Evolutionary conservation across 2,329 filamentous ascomycete genomes (phyloP).

Genomic region (Penicillium sp.): DNA sequence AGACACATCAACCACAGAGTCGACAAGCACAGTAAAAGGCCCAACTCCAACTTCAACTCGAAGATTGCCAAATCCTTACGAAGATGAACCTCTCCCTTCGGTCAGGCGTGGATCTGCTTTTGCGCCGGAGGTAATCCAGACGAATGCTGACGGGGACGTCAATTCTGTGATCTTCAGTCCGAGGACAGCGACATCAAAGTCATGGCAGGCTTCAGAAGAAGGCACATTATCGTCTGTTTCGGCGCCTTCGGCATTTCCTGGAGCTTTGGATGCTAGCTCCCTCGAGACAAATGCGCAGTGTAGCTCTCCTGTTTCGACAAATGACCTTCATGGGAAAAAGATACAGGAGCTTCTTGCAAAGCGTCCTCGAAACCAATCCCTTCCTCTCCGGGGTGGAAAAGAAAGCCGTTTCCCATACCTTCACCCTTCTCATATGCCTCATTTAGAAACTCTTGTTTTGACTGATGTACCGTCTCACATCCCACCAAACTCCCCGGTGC

Average conservation of each 20-base stretch:
- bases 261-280: not conserved
- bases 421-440: conserved; percentile 54
- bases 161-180: not conserved
- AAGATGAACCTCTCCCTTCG: conserved; percentile 32
- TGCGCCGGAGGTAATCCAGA: conserved; percentile 45
- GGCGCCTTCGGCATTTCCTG: conserved; percentile 3
- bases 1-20: conserved; percentile 27
- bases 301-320: conserved; percentile 18
- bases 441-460: conserved; percentile 52
- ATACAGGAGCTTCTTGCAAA: conserved; percentile 40
- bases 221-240: conserved; percentile 7
- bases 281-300: conserved; percentile 12
- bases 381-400: conserved; percentile 28
- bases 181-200: not conserved
- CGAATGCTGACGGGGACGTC: conserved; percentile 6
- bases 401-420: conserved; percentile 35
- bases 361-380: conserved; percentile 31
- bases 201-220: not conserved
- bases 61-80: conserved; percentile 3
- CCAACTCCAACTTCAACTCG: not conserved
- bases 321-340: conserved; percentile 27
- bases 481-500: conserved; percentile 39
- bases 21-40: not conserved
- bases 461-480: conserved; percentile 52
- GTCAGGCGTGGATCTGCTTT: conserved; percentile 42